Percentiles rank a stretch among this genome's conserved stretches.
Conservation (phyloP, 495 filamentous ascomycete genomes). For the Aspergillus baeticus region DNA sequence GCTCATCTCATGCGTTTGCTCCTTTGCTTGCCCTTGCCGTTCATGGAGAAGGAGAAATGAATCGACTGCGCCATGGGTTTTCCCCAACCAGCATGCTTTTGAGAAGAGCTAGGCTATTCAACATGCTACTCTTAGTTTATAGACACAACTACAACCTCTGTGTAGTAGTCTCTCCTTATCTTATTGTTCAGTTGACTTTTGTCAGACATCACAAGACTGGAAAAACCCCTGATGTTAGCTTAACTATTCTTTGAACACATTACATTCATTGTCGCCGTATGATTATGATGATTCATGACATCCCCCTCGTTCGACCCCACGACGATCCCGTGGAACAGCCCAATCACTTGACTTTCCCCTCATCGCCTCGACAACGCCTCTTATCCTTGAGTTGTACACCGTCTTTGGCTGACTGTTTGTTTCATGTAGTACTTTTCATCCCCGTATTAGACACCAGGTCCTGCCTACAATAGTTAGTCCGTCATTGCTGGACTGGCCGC, state of each 20-base stretch:
- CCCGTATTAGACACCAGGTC: no score
- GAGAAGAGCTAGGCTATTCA: constrained; percentile 13
- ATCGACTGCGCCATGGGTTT: not conserved
- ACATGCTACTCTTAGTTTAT: constrained; percentile 11
- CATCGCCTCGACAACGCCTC: constrained; percentile 11
- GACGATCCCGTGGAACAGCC: constrained; percentile 18
- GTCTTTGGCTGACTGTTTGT: not conserved
- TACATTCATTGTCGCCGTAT: not conserved
- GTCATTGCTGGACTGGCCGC: no score
- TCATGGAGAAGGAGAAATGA: constrained; percentile 3
- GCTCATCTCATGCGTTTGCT: constrained; percentile 10
- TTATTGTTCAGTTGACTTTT: constrained; percentile 11
- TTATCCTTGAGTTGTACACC: not conserved
- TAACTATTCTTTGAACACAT: not conserved
- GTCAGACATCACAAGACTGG: constrained; percentile 2
- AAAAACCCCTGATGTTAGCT: not conserved
- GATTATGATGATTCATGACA: not conserved
- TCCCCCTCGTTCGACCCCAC: constrained; percentile 6
- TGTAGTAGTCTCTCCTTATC: not conserved
- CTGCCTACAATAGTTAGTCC: no score
- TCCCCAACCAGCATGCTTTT: constrained; percentile 7
- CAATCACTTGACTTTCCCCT: constrained; percentile 22
- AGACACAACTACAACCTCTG: constrained; percentile 2
- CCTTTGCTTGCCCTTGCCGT: constrained; percentile 16
- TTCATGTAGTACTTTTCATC: not conserved